Conservation (phyloP, 1,284 basidiomycete genomes). For the Tetrapyrgos nigripes region DNA sequence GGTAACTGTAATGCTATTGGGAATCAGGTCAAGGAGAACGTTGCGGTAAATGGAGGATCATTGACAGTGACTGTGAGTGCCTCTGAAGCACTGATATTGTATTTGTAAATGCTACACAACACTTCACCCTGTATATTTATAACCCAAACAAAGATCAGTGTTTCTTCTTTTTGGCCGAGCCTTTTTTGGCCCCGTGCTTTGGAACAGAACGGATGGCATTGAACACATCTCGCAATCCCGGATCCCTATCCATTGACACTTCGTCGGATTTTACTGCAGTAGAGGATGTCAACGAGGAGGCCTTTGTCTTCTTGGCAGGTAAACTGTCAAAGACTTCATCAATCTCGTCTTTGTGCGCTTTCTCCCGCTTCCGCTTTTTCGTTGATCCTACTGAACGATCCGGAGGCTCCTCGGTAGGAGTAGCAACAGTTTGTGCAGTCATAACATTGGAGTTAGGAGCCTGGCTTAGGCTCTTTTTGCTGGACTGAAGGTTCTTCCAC, state of each 20-base stretch:
- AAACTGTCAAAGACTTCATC: slow-evolving; percentile 69
- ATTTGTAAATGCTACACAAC: slow-evolving; percentile 28
- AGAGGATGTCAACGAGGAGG: neutral
- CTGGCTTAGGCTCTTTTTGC: slow-evolving; percentile 24
- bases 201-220: slow-evolving; percentile 15
- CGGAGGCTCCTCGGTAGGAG: slow-evolving; percentile 11
- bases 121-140: neutral
- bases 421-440: slow-evolving; percentile 9
- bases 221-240: slow-evolving; percentile 11
- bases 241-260: neutral
- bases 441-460: slow-evolving; percentile 6
- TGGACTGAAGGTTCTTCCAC: slow-evolving; percentile 72
- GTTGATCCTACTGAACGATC: slow-evolving; percentile 19
- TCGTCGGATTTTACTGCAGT: neutral
- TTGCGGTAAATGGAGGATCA: slow-evolving; percentile 31
- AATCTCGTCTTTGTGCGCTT: slow-evolving; percentile 63
- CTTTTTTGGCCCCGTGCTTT: slow-evolving; percentile 4
- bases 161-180: neutral
- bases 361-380: slow-evolving; percentile 36
- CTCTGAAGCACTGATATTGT: slow-evolving; percentile 48
- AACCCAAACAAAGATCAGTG: neutral
- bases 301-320: slow-evolving; percentile 53
- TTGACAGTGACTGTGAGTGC: slow-evolving; percentile 39
- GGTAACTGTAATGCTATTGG: slow-evolving; percentile 28
- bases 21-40: slow-evolving; percentile 35